Conservation (phyloP, 768 basidiomycete genomes). For the Pisolithus marmoratus region DNA sequence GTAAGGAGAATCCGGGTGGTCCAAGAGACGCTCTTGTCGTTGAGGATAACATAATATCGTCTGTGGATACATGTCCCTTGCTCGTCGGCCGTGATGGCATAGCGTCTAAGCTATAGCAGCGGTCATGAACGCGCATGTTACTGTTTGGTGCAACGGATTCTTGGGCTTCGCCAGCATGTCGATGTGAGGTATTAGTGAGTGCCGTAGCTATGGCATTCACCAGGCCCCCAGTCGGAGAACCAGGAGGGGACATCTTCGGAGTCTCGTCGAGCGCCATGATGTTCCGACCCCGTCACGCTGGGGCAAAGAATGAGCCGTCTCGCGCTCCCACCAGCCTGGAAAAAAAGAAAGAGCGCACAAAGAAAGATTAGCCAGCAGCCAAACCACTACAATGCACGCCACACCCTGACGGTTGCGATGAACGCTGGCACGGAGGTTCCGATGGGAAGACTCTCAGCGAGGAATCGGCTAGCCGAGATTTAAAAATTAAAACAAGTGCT, state of each 20-base stretch:
- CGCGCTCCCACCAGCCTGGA: too few species aligned
- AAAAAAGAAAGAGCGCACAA: too few species aligned
- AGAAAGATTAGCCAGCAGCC: too few species aligned
- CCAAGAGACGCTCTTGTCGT: slow-evolving; percentile 3
- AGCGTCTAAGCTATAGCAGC: neutral
- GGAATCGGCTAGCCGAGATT: too few species aligned
- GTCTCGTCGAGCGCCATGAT: slow-evolving; percentile 9
- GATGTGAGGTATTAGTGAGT: neutral
- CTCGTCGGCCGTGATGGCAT: neutral
- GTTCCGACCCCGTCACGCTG: too few species aligned
- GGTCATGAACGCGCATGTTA: neutral
- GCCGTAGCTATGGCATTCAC: slow-evolving; percentile 6
- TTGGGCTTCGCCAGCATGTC: neutral
- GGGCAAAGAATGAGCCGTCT: too few species aligned
- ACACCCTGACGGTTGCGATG: too few species aligned
- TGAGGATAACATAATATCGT: slow-evolving; percentile 4
- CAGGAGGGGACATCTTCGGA: neutral
- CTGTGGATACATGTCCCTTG: slow-evolving; percentile 11
- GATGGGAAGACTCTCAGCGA: too few species aligned
- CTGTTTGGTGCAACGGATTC: neutral
- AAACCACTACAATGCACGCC: too few species aligned
- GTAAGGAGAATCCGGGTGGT: slow-evolving; percentile 7
- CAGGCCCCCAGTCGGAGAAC: slow-evolving; percentile 2
- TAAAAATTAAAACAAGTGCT: too few species aligned
- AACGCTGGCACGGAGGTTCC: too few species aligned